Percentiles rank a stretch among this genome's conserved stretches.
These are phyloP conservation scores for Serendipita sp. DNA, from an alignment of 1,284 basidiomycete genomes.

Conservation along the genomic window DNA sequence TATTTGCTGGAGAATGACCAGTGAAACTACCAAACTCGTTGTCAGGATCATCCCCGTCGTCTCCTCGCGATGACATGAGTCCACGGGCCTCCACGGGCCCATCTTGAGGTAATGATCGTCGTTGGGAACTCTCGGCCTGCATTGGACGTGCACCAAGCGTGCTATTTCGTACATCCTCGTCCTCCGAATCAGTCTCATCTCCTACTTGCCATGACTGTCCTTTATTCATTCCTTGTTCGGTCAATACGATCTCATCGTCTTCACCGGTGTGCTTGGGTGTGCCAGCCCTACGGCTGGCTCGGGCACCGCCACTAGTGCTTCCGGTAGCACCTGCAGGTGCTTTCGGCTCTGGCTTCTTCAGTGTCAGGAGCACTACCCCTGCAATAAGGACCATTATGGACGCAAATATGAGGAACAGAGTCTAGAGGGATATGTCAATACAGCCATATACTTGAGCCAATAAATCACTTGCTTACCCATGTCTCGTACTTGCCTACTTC, in stretches of 20 bases:
- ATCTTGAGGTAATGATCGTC: neutral
- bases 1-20: neutral
- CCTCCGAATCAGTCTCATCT: neutral
- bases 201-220: constrained; percentile 1
- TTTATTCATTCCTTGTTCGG: neutral
- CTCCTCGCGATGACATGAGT: neutral
- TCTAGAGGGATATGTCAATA: constrained; percentile 13
- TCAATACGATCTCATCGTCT: neutral
- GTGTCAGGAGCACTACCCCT: constrained; percentile 73
- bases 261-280: neutral
- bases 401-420: constrained; percentile 67
- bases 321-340: neutral
- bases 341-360: constrained; percentile 62
- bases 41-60: neutral
- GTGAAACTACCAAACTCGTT: neutral
- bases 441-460: neutral
- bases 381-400: constrained; percentile 74
- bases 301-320: no score
- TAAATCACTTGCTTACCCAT: constrained; percentile 36
- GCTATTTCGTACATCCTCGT: neutral
- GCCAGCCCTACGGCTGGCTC: neutral
- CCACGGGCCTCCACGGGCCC: constrained; percentile 4
- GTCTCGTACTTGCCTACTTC: constrained; percentile 68
- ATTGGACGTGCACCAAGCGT: neutral
- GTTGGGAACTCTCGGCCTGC: neutral